phyloP scores from a whole-genome alignment of 371 early-diverging fungal species.

The Gilbertella persicaria region DNA sequence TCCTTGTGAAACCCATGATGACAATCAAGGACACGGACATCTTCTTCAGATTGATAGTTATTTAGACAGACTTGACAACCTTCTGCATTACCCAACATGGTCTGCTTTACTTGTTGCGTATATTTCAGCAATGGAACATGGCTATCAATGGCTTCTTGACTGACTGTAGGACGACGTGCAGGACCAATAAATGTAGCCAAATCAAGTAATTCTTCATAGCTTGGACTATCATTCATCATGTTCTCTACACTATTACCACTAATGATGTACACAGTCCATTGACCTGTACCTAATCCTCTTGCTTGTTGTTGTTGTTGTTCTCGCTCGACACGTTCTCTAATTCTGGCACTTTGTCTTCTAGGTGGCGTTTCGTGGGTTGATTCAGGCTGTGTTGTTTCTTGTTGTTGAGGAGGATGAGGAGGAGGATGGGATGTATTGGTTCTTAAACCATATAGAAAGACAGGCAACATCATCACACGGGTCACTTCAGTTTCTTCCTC shows the following conservation, averaged over 20 bases:
- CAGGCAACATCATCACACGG: slow-evolving; percentile 17
- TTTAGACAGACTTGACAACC: slow-evolving; percentile 61
- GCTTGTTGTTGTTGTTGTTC: slow-evolving; percentile 1
- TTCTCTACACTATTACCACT: slow-evolving; percentile 24
- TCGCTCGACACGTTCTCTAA: slow-evolving; percentile 15
- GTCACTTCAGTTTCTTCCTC: slow-evolving; percentile 7
- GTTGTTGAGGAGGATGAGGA: background rate
- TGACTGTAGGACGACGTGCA: slow-evolving; percentile 47
- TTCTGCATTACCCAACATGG: slow-evolving; percentile 23
- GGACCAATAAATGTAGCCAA: slow-evolving; percentile 55
- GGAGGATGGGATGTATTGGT: background rate
- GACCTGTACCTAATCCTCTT: slow-evolving; percentile 1
- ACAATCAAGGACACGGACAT: slow-evolving; percentile 64
- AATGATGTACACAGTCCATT: slow-evolving; percentile 32
- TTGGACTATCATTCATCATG: slow-evolving; percentile 18
- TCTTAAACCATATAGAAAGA: slow-evolving; percentile 23
- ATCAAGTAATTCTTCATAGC: slow-evolving; percentile 52
- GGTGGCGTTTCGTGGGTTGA: background rate
- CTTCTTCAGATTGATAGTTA: slow-evolving; percentile 60
- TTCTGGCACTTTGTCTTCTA: slow-evolving; percentile 9
- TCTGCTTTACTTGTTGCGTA: slow-evolving; percentile 26
- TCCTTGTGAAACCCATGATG: slow-evolving; percentile 78
- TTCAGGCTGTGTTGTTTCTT: background rate
- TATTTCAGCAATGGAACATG: slow-evolving; percentile 31
- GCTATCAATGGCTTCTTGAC: slow-evolving; percentile 42